Base-by-base conservation (phyloP, 495 filamentous ascomycete genomes). In the Penicilliopsis zonata region DNA sequence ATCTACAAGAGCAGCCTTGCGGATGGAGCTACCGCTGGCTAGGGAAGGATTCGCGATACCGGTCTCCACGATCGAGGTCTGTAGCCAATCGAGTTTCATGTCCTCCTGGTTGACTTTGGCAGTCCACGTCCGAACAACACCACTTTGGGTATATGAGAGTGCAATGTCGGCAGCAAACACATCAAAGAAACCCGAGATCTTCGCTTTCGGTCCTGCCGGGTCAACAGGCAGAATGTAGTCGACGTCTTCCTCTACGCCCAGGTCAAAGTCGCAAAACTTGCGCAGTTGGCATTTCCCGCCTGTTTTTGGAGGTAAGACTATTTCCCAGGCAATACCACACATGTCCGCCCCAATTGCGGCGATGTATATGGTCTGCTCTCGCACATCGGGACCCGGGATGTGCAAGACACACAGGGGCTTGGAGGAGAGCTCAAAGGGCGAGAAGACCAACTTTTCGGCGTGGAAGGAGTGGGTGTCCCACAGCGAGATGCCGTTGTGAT, bases 191-290 rank as follows among this genome's bases (percentile, higher is more conserved):
- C 78, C 82, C n/a, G 82, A 82, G 14, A 75, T 68, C 15, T 76
- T 61, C 9, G 74, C 65, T 28, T 71, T 63, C 9, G 79, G 72
- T 15, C 88, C 87, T 7, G 86, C 86, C 9, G 87, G 85, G 50
- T 96, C 88, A 28, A 94, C 86, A 2, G 88, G 85, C 5, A 93
- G 59, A 3, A 94, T 78, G 43, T 88, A 90, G 9, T 76, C 70
- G 13, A 94, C 55, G 35, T 87, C 80, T 34, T 85, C 81, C 6
- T 74, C 65, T 18, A 78, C 55, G 1, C 78, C 74, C 9, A 94
- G 64, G 22, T 74, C 59, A 55, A 94, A 92, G 9, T 51, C 62
- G 48, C 76, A 79, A 31, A 86, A 85, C 33, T 86, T 69, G 18
- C 59, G 54, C 13, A 94, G 57, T 41, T 63, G 5, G 52, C 54